Evolutionary conservation across 108 stramenopile species (phyloP).

Genomic region (Skeletonema costatum): DNA sequence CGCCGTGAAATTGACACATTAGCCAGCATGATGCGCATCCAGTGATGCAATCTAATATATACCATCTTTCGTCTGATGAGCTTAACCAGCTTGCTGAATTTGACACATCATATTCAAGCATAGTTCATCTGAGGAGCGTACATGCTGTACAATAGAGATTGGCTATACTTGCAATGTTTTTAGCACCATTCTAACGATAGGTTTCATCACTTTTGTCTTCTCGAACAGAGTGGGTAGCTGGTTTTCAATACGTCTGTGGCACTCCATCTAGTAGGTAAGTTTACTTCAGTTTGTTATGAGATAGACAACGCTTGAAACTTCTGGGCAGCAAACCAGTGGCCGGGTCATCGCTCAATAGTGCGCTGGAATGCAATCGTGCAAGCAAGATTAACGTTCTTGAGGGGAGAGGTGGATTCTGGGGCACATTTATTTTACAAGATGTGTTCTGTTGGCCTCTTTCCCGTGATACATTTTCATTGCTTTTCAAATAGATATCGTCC

Average conservation of each 20-base stretch:
- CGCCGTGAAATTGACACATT: neutral
- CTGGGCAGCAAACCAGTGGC: conserved; percentile 56
- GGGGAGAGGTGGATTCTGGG: conserved; percentile 8
- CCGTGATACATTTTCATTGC: conserved; percentile 12
- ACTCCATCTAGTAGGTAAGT: neutral
- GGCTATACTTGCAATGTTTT: neutral
- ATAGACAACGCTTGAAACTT: conserved; percentile 31
- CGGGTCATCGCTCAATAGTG: conserved; percentile 58
- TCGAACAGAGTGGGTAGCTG: neutral
- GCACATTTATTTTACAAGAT: neutral
- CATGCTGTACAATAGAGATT: neutral
- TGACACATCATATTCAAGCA: conserved; percentile 20
- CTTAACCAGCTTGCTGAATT: conserved; percentile 33
- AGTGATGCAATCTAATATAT: conserved; percentile 14
- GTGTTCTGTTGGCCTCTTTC: conserved; percentile 14
- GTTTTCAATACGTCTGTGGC: neutral
- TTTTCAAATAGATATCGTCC: neutral
- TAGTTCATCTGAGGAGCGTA: conserved; percentile 32
- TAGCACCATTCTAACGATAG: neutral
- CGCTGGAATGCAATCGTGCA: conserved; percentile 52
- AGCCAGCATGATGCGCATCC: neutral
- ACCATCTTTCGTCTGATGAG: conserved; percentile 41
- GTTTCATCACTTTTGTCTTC: neutral
- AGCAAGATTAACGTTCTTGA: conserved; percentile 38
- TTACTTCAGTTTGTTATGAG: neutral